phyloP scores from a whole-genome alignment of 108 stramenopile species.

The Aurantiochytrium sp. region DNA sequence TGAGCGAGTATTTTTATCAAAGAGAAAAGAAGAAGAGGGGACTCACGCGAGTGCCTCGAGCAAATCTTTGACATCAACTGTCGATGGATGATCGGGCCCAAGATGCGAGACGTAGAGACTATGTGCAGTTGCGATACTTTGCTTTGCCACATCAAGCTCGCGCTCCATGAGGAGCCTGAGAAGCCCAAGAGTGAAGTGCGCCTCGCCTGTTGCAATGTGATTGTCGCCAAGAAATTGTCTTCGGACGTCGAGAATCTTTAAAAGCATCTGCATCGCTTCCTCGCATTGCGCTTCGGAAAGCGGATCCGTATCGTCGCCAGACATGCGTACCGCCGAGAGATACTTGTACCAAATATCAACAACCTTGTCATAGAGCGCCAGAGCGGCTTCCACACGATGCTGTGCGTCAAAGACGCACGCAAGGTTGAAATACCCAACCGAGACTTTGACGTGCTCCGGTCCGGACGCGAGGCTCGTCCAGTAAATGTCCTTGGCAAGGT shows the following conservation, averaged over 20 bases:
- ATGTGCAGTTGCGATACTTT: slow-evolving; percentile 19
- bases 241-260: slow-evolving; percentile 32
- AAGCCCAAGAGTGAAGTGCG: slow-evolving; percentile 48
- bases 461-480: slow-evolving; percentile 37
- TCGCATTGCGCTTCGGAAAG: slow-evolving; percentile 30
- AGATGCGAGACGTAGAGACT: slow-evolving; percentile 36
- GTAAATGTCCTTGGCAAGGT: slow-evolving; percentile 46
- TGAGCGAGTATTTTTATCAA: no score
- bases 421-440: slow-evolving; percentile 48
- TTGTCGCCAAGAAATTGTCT: slow-evolving; percentile 43
- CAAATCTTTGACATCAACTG: slow-evolving; percentile 27
- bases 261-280: slow-evolving; percentile 45
- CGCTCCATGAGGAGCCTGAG: slow-evolving; percentile 33
- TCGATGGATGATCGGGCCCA: slow-evolving; percentile 39
- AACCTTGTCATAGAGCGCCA: slow-evolving; percentile 56
- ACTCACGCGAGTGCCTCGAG: neutral
- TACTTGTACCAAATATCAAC: slow-evolving; percentile 59
- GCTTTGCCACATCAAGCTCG: slow-evolving; percentile 22
- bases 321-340: slow-evolving; percentile 26
- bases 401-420: slow-evolving; percentile 49
- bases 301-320: slow-evolving; percentile 27
- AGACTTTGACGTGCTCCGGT: slow-evolving; percentile 50
- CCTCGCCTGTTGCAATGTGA: slow-evolving; percentile 53
- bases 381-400: slow-evolving; percentile 38
- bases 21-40: no score